Percentiles rank a stretch among this genome's conserved stretches.
These are phyloP conservation scores for Komagataella pseudopastoris DNA, from an alignment of 805 yeast genomes.

Conservation along the genomic window DNA sequence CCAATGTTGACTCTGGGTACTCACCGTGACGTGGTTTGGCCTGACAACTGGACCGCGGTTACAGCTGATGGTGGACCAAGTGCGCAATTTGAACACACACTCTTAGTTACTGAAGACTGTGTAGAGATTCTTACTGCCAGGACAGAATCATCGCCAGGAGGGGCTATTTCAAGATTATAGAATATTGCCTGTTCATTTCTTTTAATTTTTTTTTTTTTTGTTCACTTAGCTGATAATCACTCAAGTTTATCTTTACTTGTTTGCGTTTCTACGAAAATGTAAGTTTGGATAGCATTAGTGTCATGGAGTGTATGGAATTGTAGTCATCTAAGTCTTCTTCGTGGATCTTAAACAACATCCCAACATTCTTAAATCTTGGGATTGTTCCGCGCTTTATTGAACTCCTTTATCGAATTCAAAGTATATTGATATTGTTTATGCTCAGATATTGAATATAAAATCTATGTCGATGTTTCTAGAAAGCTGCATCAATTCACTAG, in stretches of 20 bases:
- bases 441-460: neutral
- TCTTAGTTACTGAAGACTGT: slow-evolving; percentile 87
- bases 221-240: neutral
- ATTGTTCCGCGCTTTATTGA: neutral
- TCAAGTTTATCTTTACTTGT: too few relatives aligned
- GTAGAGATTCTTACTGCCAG: slow-evolving; percentile 83
- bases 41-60: slow-evolving; percentile 93
- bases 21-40: slow-evolving; percentile 79
- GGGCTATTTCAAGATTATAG: slow-evolving; percentile 48
- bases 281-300: too few relatives aligned
- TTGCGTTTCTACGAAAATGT: neutral
- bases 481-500: slow-evolving; percentile 14
- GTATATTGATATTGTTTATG: neutral
- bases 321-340: too few relatives aligned
- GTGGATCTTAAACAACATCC: too few relatives aligned
- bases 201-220: neutral
- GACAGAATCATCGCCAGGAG: slow-evolving; percentile 77
- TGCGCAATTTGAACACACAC: slow-evolving; percentile 93
- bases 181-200: slow-evolving; percentile 3
- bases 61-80: slow-evolving; percentile 83
- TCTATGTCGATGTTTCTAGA: neutral
- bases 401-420: too few relatives aligned
- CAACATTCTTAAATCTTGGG: too few relatives aligned
- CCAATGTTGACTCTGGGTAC: slow-evolving; percentile 91
- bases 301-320: too few relatives aligned